Evolutionary conservation across 768 basidiomycete genomes (phyloP), one percentile per base, ranked within the genome.

Genomic region (Boletus rufocinnamomeus): DNA sequence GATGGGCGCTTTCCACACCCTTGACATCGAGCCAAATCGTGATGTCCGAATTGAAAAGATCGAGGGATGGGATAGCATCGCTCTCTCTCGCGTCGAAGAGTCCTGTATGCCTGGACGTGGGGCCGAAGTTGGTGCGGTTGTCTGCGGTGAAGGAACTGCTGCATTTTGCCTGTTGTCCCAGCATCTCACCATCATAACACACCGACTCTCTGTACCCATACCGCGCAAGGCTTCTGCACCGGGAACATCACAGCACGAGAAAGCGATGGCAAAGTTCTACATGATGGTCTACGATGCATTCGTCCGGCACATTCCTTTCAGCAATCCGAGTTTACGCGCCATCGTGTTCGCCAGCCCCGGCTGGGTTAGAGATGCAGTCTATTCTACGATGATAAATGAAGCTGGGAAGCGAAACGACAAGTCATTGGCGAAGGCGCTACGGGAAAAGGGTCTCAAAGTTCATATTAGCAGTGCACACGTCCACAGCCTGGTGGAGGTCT

Each of bases 271-370:
- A 17, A 89, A 82, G 61, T 99, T 95, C 75, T 90, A 95, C 68
- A 78, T 82, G n/a, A 84, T 86, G 14, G 74, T 98, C 2, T 98
- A 91, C 68, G 85, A 93, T 27, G 85, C 92, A 0, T 91, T 98
- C 65, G 72, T 93, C 6, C 84, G 96, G 19, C 93, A 98, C 70
- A 90, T 99, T 62, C 95, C 97, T 4, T 97, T 87, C 66, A 76
- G 82, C 23, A 85, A 82, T 60, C 80, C 79, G 1, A 79, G 82
- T 34, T 78, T 98, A 44, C 88, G 88, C 45, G 96, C 91, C 3
- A 92, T 99, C 66, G 92, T 99, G 48, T 89, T 99, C 67, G 97
- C 97, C 6, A 95, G 92, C 63, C 97, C 97, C 9, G 97, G 97
- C 0, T 99, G 98, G 87, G 88, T 95, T 8, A 83, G 90, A 67